Conservation (phyloP, 1,284 basidiomycete species). For the Agroathelia rolfsii region DNA sequence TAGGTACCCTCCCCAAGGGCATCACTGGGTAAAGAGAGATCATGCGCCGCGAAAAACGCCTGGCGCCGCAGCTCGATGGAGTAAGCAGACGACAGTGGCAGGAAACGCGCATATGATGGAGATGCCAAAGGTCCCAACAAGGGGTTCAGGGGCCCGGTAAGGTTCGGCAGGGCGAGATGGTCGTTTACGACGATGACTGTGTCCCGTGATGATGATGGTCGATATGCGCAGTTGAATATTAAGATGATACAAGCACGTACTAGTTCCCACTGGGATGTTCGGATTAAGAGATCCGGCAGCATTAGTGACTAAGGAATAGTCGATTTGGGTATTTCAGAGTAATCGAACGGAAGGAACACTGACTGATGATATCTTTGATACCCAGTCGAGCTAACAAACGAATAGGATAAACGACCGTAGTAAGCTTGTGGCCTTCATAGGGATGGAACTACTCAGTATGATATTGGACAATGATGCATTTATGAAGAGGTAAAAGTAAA, state of each 20-base stretch:
- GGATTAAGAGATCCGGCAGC: conserved; percentile 75
- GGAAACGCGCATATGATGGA: conserved; percentile 53
- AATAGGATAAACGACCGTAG: conserved; percentile 67
- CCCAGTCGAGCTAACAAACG: conserved; percentile 69
- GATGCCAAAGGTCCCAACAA: conserved; percentile 60
- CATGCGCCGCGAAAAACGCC: conserved; percentile 58
- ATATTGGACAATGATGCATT: too few relatives aligned
- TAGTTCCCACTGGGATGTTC: conserved; percentile 67
- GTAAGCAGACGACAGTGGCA: conserved; percentile 74
- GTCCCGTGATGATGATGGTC: conserved; percentile 1
- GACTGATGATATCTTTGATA: conserved; percentile 65
- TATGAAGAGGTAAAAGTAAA: too few relatives aligned
- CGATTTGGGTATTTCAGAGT: conserved; percentile 4
- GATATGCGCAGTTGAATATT: neutral
- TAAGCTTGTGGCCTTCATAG: conserved; percentile 69
- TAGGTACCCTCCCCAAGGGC: conserved; percentile 70
- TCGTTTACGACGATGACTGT: conserved; percentile 75
- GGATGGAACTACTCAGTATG: conserved; percentile 81
- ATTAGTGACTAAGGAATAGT: conserved; percentile 57
- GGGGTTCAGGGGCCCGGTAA: conserved; percentile 65
- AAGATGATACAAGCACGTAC: conserved; percentile 30
- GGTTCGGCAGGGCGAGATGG: conserved; percentile 71
- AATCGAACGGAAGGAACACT: conserved; percentile 15
- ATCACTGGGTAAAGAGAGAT: conserved; percentile 33
- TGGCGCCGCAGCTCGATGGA: conserved; percentile 57